Percentiles rank a stretch among this genome's conserved stretches.
Evolutionary conservation across 192 early-diverging fungal species (phyloP).

Genomic region (Jimgerdemannia lactiflua): DNA sequence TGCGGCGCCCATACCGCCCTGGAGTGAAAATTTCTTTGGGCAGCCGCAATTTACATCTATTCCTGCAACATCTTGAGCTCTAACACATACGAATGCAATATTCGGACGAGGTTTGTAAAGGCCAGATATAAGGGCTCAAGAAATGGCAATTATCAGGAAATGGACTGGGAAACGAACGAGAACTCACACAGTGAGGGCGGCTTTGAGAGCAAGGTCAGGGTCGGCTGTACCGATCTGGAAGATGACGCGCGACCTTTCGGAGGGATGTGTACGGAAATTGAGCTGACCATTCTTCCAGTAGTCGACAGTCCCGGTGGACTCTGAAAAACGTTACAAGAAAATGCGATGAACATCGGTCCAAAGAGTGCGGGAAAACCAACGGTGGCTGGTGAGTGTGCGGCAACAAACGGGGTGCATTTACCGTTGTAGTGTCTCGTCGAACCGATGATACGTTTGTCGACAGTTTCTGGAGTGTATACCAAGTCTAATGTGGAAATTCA

Average conservation of each 20-base stretch:
- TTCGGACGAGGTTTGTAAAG: neutral
- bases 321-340: slow-evolving; percentile 11
- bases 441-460: slow-evolving; percentile 83
- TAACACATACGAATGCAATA: slow-evolving; percentile 19
- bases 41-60: slow-evolving; percentile 99
- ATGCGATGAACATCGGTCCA: no score
- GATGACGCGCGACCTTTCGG: slow-evolving; percentile 74
- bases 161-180: neutral
- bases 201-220: slow-evolving; percentile 81
- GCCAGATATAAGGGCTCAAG: no score
- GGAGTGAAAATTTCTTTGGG: slow-evolving; percentile 93
- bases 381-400: no score
- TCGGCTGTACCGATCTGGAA: slow-evolving; percentile 94
- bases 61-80: slow-evolving; percentile 79
- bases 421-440: slow-evolving; percentile 73
- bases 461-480: slow-evolving; percentile 87
- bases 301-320: slow-evolving; percentile 70
- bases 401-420: slow-evolving; percentile 26
- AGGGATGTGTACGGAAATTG: slow-evolving; percentile 72
- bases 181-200: slow-evolving; percentile 76
- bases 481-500: slow-evolving; percentile 49
- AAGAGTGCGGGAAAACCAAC: no score
- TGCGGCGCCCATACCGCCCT: slow-evolving; percentile 93
- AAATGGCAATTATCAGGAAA: neutral
- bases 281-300: slow-evolving; percentile 64